These are phyloP conservation scores for Monilinia fructicola DNA, from an alignment of 2,329 filamentous ascomycete species.

Conservation along the genomic window DNA sequence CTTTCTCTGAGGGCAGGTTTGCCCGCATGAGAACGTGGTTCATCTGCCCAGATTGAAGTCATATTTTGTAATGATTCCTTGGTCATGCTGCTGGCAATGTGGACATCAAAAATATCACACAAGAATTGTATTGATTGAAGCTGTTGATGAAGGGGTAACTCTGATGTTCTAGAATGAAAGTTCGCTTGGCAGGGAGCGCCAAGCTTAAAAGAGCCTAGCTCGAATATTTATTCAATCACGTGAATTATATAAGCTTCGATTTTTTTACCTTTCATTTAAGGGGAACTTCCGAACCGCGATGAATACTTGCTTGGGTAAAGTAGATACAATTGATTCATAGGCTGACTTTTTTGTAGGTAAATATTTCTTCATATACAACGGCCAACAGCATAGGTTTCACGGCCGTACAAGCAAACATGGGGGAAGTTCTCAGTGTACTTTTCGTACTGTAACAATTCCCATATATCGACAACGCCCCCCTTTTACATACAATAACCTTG, in stretches of 20 bases:
- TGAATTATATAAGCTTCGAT: not conserved
- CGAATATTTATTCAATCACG: not conserved
- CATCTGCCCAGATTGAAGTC: not conserved
- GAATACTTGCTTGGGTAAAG: no score
- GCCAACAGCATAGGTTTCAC: no score
- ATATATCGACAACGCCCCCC: not conserved
- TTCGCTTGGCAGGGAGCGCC: not conserved
- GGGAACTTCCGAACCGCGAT: no score
- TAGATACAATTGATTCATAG: no score
- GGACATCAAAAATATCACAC: not conserved
- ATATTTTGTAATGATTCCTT: not conserved
- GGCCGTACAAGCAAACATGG: not conserved
- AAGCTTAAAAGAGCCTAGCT: not conserved
- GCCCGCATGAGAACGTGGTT: not conserved
- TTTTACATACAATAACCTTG: not conserved
- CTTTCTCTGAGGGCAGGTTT: not conserved
- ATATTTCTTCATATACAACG: no score
- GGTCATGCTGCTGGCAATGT: no score
- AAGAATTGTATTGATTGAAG: not conserved
- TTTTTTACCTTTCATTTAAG: no score
- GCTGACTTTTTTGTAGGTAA: no score
- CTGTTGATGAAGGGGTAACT: slow-evolving; percentile 7
- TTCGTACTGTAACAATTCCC: not conserved
- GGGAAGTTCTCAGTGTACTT: not conserved
- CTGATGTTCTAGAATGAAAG: not conserved